These are phyloP conservation scores for Cutaneotrichosporon sp. DNA, from an alignment of 1,284 basidiomycete genomes.

Conservation along the genomic window DNA sequence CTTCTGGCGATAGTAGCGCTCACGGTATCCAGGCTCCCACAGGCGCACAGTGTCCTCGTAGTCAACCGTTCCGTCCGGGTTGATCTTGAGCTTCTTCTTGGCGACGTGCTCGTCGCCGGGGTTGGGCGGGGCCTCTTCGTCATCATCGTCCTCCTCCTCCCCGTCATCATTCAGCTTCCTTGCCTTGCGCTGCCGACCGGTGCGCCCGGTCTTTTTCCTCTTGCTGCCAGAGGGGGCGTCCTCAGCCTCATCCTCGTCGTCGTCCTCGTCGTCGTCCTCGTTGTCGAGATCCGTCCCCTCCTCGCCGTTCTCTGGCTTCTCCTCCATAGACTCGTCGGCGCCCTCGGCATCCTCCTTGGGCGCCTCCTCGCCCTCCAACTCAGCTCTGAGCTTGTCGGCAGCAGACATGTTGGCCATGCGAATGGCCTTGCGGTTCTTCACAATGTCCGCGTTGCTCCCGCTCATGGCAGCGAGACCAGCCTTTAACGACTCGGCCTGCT, in stretches of 20 bases:
- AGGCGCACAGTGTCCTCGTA: slow-evolving; percentile 93
- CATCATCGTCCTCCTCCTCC: slow-evolving; percentile 42
- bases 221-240: slow-evolving; percentile 28
- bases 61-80: slow-evolving; percentile 64
- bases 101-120: slow-evolving; percentile 56
- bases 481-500: slow-evolving; percentile 50
- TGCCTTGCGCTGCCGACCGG: slow-evolving; percentile 66
- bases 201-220: slow-evolving; percentile 6
- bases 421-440: slow-evolving; percentile 82
- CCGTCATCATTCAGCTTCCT: slow-evolving; percentile 45
- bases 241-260: slow-evolving; percentile 51
- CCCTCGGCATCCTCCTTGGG: slow-evolving; percentile 26
- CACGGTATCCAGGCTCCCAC: slow-evolving; percentile 93
- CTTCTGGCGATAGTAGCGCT: slow-evolving; percentile 93
- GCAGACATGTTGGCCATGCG: slow-evolving; percentile 96
- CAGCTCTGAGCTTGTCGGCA: slow-evolving; percentile 88
- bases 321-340: slow-evolving; percentile 26
- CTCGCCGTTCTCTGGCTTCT: slow-evolving; percentile 24
- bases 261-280: slow-evolving; percentile 35
- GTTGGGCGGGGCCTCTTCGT: slow-evolving; percentile 44
- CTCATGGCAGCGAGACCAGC: slow-evolving; percentile 56
- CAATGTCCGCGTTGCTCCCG: slow-evolving; percentile 79
- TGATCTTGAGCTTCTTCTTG: slow-evolving; percentile 66
- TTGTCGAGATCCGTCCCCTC: slow-evolving; percentile 21
- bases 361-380: slow-evolving; percentile 64